Base-by-base conservation (phyloP, 306 rosid species). In the Castanopsis chinensis region DNA sequence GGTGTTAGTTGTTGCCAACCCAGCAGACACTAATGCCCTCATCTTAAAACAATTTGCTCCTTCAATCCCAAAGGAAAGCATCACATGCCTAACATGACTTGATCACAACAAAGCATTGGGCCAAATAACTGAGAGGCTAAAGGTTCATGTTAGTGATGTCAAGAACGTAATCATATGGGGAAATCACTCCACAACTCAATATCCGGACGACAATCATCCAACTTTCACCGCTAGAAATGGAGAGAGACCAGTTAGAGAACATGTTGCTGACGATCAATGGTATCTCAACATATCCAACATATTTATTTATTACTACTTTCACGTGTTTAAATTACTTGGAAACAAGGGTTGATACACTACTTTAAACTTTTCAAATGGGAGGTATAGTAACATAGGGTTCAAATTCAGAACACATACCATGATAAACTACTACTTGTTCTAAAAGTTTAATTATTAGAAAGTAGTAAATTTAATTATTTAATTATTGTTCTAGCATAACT, bases 1-100 rank as follows among this genome's bases (percentile, higher is more conserved):
- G 99, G 98, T 95, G 55, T 63, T 90, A 81, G 97, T 95, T 78
- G 92, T 95, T 74, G 99, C 99, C 15, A 89, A 95, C 88, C 99
- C 99, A 12, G 97, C 98, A 69, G 90, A 95, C 88, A 91, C 97
- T 35, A 95, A 92, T 80, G 96, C 96, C 59, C 89, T 93, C 41
- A 83, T 95, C 77, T 69, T 95, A 86, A 95, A 93, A 84, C 97
- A 95, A 72, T 93, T 76, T 74, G 96, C 98, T 59, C 97, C 93
- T 79, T 90, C 95, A 69, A 93, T 95, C 63, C 88, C 97, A 0
- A 94, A 87, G 79, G 86, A 93, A 60, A 95, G 93, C 54, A 81
- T 95, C 71, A 92, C 96, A 1, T 95, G 97, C 32, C 94, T 93
- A 35, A 95, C 99, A 18, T 28, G 98, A 71, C 88, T 93, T 25